Conservation (phyloP, 768 basidiomycete species). For the Collybia sordida region DNA sequence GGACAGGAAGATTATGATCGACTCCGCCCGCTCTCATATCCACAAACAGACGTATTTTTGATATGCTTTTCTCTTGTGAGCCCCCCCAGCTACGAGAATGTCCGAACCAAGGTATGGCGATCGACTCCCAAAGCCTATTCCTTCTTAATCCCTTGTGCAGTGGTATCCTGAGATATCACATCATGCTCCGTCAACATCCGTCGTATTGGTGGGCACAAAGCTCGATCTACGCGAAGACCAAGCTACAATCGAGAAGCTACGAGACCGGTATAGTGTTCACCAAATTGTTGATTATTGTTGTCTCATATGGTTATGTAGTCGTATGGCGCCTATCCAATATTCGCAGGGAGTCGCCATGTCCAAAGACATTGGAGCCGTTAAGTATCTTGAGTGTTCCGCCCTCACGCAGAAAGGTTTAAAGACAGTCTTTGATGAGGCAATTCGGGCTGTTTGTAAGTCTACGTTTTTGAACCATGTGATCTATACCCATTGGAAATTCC, state of each 20-base stretch:
- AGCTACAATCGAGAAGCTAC: constrained; percentile 86
- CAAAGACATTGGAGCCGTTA: constrained; percentile 93
- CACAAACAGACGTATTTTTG: constrained; percentile 98
- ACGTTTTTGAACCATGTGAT: background rate
- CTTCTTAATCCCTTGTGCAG: constrained; percentile 37
- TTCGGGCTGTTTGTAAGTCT: constrained; percentile 88
- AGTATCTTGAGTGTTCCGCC: constrained; percentile 95
- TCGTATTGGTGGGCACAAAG: constrained; percentile 96
- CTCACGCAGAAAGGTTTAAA: constrained; percentile 98
- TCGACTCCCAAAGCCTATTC: background rate
- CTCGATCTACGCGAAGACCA: constrained; percentile 96
- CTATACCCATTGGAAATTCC: background rate
- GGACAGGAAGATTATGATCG: constrained; percentile 99
- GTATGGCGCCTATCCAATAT: constrained; percentile 95
- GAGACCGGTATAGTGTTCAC: constrained; percentile 65
- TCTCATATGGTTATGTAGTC: constrained; percentile 40
- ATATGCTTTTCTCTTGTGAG: constrained; percentile 99
- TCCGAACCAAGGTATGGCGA: constrained; percentile 83
- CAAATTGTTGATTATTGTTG: background rate
- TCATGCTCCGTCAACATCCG: constrained; percentile 92
- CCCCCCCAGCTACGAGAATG: constrained; percentile 98
- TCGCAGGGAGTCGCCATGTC: constrained; percentile 88
- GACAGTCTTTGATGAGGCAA: constrained; percentile 99
- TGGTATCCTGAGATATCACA: constrained; percentile 98
- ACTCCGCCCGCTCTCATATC: constrained; percentile 95